Percentiles rank a stretch among this genome's conserved stretches.
Conservation (phyloP, 2,329 filamentous ascomycete genomes). For the Alternaria sp. region DNA sequence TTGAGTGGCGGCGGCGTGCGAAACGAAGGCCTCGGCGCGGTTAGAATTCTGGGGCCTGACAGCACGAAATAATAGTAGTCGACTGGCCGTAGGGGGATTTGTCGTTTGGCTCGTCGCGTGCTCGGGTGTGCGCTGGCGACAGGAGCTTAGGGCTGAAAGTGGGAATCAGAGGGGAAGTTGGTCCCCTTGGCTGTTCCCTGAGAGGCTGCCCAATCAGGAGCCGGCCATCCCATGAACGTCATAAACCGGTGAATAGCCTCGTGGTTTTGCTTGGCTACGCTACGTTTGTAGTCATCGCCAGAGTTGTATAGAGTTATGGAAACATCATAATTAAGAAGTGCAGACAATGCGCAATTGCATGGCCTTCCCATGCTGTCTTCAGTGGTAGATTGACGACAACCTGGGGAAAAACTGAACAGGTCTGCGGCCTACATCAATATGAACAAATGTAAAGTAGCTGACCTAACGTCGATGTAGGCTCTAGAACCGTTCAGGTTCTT, state of each 20-base stretch:
- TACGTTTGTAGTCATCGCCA: not conserved
- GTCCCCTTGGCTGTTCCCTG: slow-evolving; percentile 15
- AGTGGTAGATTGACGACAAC: too few species aligned
- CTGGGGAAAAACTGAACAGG: too few species aligned
- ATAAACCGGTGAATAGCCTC: slow-evolving; percentile 20
- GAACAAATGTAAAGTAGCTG: too few species aligned
- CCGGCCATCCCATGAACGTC: slow-evolving; percentile 12
- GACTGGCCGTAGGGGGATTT: slow-evolving; percentile 2
- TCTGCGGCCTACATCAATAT: too few species aligned
- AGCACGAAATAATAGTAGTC: slow-evolving; percentile 20
- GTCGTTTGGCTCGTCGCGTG: slow-evolving; percentile 39
- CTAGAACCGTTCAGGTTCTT: too few species aligned
- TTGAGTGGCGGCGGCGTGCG: slow-evolving; percentile 42
- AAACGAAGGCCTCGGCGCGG: slow-evolving; percentile 40
- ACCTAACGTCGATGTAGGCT: too few species aligned
- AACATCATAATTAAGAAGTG: not conserved
- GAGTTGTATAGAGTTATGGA: too few species aligned
- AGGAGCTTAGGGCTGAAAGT: slow-evolving; percentile 30
- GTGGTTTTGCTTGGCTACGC: not conserved
- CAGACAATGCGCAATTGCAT: not conserved
- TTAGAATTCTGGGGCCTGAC: slow-evolving; percentile 18
- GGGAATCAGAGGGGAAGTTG: slow-evolving; percentile 15
- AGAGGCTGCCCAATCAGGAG: slow-evolving; percentile 16
- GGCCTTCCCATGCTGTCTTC: not conserved
- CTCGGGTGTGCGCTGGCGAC: slow-evolving; percentile 29